These are phyloP conservation scores for Candida pini DNA, from an alignment of 805 yeast genomes.

Conservation along the genomic window DNA sequence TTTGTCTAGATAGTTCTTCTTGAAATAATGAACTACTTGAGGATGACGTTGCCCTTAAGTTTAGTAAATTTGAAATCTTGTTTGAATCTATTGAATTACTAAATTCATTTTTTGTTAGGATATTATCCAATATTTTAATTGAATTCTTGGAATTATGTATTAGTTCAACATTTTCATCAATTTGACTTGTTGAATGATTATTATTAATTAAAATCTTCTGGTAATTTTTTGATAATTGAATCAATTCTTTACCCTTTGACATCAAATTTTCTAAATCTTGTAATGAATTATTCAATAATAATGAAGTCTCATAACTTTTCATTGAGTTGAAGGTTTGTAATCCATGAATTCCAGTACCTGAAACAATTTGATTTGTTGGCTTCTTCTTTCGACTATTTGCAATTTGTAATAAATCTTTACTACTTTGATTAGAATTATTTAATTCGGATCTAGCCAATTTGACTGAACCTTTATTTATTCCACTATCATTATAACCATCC, in stretches of 20 bases:
- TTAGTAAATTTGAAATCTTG: conserved; percentile 16
- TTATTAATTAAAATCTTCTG: conserved; percentile 20
- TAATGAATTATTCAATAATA: conserved; percentile 60
- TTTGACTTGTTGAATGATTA: conserved; percentile 10
- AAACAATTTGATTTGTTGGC: conserved; percentile 1
- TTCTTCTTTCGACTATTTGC: not conserved
- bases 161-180: conserved; percentile 21
- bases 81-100: conserved; percentile 16
- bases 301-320: conserved; percentile 51
- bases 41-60: conserved; percentile 11
- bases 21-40: conserved; percentile 20
- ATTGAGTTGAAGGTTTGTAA: conserved; percentile 53
- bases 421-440: not conserved
- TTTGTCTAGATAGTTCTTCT: conserved; percentile 71
- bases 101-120: conserved; percentile 25
- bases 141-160: conserved; percentile 26
- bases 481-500: conserved; percentile 7
- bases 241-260: conserved; percentile 72
- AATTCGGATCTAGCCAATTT: conserved; percentile 5
- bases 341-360: conserved; percentile 61
- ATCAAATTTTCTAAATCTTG: conserved; percentile 72
- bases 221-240: conserved; percentile 47
- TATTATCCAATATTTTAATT: conserved; percentile 21
- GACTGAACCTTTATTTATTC: conserved; percentile 34
- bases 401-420: conserved; percentile 2